These are phyloP conservation scores for Patellifolia procumbens DNA, from an alignment of 179 eudicot species.

Conservation along the genomic window DNA sequence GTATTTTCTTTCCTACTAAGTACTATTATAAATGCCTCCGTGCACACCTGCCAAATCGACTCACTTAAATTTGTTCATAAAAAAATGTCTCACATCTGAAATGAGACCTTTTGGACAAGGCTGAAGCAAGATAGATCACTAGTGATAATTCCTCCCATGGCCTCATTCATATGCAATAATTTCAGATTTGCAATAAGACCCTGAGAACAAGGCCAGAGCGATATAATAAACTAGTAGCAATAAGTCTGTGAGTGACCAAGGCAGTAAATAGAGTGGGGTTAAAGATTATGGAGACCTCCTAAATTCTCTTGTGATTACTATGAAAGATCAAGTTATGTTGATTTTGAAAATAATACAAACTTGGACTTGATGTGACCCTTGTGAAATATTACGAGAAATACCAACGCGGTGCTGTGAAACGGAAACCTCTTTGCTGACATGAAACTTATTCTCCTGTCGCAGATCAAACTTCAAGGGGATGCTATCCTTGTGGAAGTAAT, in stretches of 20 bases:
- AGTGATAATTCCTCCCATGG: too few species aligned
- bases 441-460: neutral
- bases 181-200: too few species aligned
- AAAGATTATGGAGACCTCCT: neutral
- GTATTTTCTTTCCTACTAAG: neutral
- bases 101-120: too few species aligned
- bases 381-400: neutral
- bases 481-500: slow-evolving; percentile 32
- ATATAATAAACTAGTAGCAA: too few species aligned
- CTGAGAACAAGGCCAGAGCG: too few species aligned
- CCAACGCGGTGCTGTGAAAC: neutral
- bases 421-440: neutral
- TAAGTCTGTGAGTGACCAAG: neutral
- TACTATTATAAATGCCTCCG: neutral
- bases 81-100: neutral
- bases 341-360: too few species aligned
- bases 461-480: slow-evolving; percentile 24
- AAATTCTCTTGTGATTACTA: neutral
- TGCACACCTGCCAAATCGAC: neutral
- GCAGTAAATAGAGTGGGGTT: neutral
- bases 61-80: neutral
- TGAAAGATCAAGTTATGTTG: too few species aligned
- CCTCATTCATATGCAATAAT: too few species aligned
- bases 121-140: too few species aligned
- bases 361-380: neutral